Conservation (phyloP, 129 eudicot genomes). For the Flaveria robusta region DNA sequence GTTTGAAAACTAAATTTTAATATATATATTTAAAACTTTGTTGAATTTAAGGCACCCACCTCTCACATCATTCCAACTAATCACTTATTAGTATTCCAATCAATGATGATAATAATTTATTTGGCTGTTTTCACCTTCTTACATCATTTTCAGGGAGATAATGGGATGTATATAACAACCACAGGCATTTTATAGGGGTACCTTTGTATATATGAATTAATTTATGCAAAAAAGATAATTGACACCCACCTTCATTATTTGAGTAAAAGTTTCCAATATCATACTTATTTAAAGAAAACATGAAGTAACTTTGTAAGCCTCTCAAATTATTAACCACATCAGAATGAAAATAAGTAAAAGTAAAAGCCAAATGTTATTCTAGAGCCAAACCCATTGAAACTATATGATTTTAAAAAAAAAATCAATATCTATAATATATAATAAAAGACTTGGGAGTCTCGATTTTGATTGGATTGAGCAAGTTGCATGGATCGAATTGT, state of each 20-base stretch:
- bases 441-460: no score
- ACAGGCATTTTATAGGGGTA: neutral
- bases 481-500: no score
- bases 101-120: constrained; percentile 9
- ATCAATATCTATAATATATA: no score
- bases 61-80: constrained; percentile 31
- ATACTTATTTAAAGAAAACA: neutral
- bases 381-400: no score
- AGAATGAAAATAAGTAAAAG: no score
- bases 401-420: no score
- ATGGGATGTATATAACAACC: neutral
- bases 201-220: neutral
- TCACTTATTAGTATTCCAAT: constrained; percentile 3
- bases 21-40: neutral
- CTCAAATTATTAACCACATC: no score
- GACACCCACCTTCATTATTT: neutral
- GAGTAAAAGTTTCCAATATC: neutral
- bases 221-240: neutral
- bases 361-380: no score
- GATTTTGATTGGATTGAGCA: no score
- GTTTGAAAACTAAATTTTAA: neutral
- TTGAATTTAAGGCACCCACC: constrained; percentile 19
- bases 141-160: constrained; percentile 7
- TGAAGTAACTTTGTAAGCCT: no score
- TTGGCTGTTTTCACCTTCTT: constrained; percentile 10